These are phyloP conservation scores for Colletotrichum limetticola DNA, from an alignment of 2,329 filamentous ascomycete species.

Conservation along the genomic window DNA sequence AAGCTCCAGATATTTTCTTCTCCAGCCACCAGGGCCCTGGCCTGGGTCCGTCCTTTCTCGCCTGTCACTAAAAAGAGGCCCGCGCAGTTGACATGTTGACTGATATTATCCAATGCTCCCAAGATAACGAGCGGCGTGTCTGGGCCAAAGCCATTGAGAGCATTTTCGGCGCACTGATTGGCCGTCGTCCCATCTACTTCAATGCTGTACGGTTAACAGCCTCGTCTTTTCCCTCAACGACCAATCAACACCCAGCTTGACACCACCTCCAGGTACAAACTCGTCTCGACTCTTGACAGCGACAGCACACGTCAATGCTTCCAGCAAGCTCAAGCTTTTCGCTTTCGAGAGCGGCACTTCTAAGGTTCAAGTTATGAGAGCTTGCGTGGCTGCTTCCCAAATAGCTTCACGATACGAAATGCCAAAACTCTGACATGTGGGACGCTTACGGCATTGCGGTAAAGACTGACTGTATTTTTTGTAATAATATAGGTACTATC, in stretches of 20 bases:
- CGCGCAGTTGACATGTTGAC: not conserved
- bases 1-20: not conserved
- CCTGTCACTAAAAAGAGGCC: not conserved
- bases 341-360: not conserved
- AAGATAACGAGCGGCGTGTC: not conserved
- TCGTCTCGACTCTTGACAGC: not conserved
- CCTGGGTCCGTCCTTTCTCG: not conserved
- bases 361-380: not conserved
- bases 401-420: not conserved
- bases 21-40: not conserved
- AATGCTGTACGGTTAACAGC: not conserved
- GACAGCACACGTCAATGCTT: not conserved
- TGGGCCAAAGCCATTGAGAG: not conserved
- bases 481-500: not conserved
- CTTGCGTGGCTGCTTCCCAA: conserved; percentile 3
- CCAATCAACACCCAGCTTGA: not conserved
- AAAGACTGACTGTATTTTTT: conserved; percentile 30
- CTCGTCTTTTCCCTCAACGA: conserved; percentile 7
- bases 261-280: not conserved
- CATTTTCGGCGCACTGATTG: not conserved
- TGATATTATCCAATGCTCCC: not conserved
- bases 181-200: not conserved
- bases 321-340: not conserved
- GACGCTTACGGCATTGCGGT: conserved; percentile 15
- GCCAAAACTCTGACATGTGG: conserved; percentile 23